Percentiles rank a stretch among this genome's conserved stretches.
Conservation (phyloP, 1,284 basidiomycete species). For the Rhodotorula sp. region DNA sequence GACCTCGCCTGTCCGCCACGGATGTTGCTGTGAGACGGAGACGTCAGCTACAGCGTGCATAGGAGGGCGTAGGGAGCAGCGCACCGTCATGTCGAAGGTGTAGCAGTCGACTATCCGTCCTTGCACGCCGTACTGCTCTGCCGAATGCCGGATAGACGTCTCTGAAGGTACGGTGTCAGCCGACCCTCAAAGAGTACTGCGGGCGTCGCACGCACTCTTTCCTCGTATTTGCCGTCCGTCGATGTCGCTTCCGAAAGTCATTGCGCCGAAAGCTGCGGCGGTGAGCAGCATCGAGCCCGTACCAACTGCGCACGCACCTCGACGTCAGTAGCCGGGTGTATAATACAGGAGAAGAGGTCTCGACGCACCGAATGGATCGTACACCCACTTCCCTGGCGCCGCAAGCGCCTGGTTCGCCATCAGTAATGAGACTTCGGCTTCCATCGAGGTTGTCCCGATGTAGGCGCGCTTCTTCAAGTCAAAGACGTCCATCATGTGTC, state of each 20-base stretch:
- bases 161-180: slow-evolving; percentile 2
- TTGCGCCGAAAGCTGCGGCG: slow-evolving; percentile 77
- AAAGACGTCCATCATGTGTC: slow-evolving; percentile 48
- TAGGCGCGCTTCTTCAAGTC: slow-evolving; percentile 85
- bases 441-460: slow-evolving; percentile 98
- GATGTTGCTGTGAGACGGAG: slow-evolving; percentile 55
- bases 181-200: background rate
- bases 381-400: slow-evolving; percentile 80
- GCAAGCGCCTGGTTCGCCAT: slow-evolving; percentile 96
- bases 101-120: slow-evolving; percentile 76
- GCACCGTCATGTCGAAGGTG: slow-evolving; percentile 78
- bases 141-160: slow-evolving; percentile 70
- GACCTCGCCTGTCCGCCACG: slow-evolving; percentile 80
- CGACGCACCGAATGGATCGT: slow-evolving; percentile 76
- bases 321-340: background rate
- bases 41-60: background rate
- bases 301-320: slow-evolving; percentile 55
- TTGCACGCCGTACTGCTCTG: slow-evolving; percentile 77
- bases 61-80: background rate
- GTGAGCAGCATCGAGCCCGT: slow-evolving; percentile 93
- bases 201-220: slow-evolving; percentile 58
- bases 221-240: slow-evolving; percentile 96
- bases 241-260: slow-evolving; percentile 89
- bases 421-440: slow-evolving; percentile 86
- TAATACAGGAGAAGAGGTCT: background rate